These are phyloP conservation scores for Oryza glumipatula DNA, from an alignment of 176 grass and related monocot species.

Conservation along the genomic window DNA sequence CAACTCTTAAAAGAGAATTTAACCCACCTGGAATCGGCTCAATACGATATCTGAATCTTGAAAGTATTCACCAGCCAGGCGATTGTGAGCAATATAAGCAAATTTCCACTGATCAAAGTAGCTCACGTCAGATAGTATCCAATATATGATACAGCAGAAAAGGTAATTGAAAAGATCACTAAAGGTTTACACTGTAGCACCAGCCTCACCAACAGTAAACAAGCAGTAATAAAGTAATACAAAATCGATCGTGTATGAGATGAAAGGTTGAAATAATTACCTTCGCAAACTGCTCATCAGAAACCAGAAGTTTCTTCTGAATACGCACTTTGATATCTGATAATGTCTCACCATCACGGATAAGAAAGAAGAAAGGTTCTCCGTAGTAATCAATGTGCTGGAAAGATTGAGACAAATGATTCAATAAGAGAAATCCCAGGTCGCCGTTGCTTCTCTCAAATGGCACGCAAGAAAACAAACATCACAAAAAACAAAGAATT, in stretches of 20 bases:
- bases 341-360: slow-evolving; percentile 64
- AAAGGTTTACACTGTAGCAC: background rate
- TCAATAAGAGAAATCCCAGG: slow-evolving; percentile 11
- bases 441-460: slow-evolving; percentile 15
- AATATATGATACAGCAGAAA: slow-evolving; percentile 4
- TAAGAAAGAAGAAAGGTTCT: slow-evolving; percentile 70
- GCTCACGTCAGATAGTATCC: slow-evolving; percentile 25
- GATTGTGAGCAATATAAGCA: slow-evolving; percentile 52
- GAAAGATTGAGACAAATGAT: background rate
- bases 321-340: slow-evolving; percentile 64
- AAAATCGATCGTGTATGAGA: slow-evolving; percentile 21
- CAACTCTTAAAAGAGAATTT: background rate
- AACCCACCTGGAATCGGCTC: slow-evolving; percentile 60
- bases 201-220: background rate
- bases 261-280: slow-evolving; percentile 26
- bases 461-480: background rate
- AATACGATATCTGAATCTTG: slow-evolving; percentile 73
- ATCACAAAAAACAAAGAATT: background rate
- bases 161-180: background rate
- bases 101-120: slow-evolving; percentile 74
- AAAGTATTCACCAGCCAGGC: slow-evolving; percentile 53
- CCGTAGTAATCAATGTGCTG: slow-evolving; percentile 65
- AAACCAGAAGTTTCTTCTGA: slow-evolving; percentile 77
- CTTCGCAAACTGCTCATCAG: slow-evolving; percentile 71
- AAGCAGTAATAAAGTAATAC: background rate